Conservation (phyloP, 2,329 filamentous ascomycete species). For the Colletotrichum sp. region DNA sequence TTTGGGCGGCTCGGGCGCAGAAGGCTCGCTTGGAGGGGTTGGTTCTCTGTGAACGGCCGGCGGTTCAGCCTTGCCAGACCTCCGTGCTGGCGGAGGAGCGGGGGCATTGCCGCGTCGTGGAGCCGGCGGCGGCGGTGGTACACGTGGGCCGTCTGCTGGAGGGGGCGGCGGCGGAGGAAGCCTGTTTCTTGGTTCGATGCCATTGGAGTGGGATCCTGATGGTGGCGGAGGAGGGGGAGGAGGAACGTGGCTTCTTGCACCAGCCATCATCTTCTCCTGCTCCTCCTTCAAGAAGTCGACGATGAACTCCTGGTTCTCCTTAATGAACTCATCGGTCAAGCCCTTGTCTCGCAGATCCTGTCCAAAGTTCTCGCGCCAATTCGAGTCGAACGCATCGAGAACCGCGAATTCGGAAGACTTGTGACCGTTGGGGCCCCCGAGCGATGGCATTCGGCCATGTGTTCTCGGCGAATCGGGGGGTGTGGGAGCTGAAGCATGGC, state of each 20-base stretch:
- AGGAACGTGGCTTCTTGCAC: slow-evolving; percentile 13
- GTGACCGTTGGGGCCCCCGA: slow-evolving; percentile 50
- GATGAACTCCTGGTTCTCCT: slow-evolving; percentile 72
- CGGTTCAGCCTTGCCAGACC: slow-evolving; percentile 58
- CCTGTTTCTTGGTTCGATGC: slow-evolving; percentile 32
- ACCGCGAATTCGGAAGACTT: slow-evolving; percentile 62
- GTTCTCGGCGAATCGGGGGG: slow-evolving; percentile 61
- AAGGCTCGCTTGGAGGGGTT: slow-evolving; percentile 72
- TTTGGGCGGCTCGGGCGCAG: slow-evolving; percentile 65
- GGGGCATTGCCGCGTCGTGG: slow-evolving; percentile 49
- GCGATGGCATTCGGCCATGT: slow-evolving; percentile 41
- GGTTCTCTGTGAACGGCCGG: slow-evolving; percentile 41
- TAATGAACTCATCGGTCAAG: slow-evolving; percentile 69
- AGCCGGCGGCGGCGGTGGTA: slow-evolving; percentile 45
- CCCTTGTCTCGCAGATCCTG: slow-evolving; percentile 67
- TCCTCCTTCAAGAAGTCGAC: slow-evolving; percentile 67
- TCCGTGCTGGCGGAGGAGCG: slow-evolving; percentile 63
- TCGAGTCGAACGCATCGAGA: slow-evolving; percentile 67
- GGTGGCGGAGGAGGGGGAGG: slow-evolving; percentile 30
- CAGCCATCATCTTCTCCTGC: slow-evolving; percentile 44
- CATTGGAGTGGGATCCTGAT: slow-evolving; percentile 30
- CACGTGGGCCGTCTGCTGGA: slow-evolving; percentile 26
- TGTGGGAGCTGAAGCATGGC: slow-evolving; percentile 61
- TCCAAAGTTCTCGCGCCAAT: slow-evolving; percentile 69
- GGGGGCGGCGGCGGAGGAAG: slow-evolving; percentile 40